Base-by-base conservation (phyloP, 129 eudicot species). In the Smallanthus sonchifolius region DNA sequence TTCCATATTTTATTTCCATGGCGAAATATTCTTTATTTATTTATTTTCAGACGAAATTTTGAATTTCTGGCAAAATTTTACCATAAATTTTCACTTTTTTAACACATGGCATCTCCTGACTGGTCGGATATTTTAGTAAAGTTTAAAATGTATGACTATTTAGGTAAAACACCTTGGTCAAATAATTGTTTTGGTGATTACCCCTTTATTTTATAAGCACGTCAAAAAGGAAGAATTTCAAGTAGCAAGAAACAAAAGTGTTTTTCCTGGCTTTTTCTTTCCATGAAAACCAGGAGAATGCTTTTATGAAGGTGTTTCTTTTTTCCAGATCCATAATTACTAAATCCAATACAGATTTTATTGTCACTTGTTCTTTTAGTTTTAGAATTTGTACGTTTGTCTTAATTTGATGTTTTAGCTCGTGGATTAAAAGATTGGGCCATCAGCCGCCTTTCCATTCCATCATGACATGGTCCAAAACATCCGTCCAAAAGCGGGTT, bases 241-340 rank as follows among this genome's bases (percentile, higher is more conserved):
- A 56, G 67, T n/a, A 63, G 77, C 54, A 78, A 60, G 57, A 62
- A 62, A 74, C 79, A 82, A 77, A 67, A 35, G 48, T 73, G 11
- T 3, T 34, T 7, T 24, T 34, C 5, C 19, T 34, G 67, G 16
- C 83, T 62, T 82, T 82, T 57, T 77, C 81, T 76, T 78, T 65
- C 48, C 88, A 78, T 81, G 80, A 84, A 81, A 84, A 81, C 81
- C 83, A 75, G 85, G 88, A 64, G 51, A 78, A 74, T 34, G 68
- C 79, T 70, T 77, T 81, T 48, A 57, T 54, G 38, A 49, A 66
- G 49, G 30, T 47, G 19, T 10, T 62, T 57, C 48, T 52, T 49
- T 40, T 55, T 63, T 63, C 73, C 82, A 62, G 77, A 40, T 7
- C 38, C 65, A 44, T 13, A 64, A 5, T 71, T 44, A 40, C 67